These are phyloP conservation scores for Dryadomyces sulphureus DNA, from an alignment of 2,329 filamentous ascomycete genomes.

Conservation along the genomic window DNA sequence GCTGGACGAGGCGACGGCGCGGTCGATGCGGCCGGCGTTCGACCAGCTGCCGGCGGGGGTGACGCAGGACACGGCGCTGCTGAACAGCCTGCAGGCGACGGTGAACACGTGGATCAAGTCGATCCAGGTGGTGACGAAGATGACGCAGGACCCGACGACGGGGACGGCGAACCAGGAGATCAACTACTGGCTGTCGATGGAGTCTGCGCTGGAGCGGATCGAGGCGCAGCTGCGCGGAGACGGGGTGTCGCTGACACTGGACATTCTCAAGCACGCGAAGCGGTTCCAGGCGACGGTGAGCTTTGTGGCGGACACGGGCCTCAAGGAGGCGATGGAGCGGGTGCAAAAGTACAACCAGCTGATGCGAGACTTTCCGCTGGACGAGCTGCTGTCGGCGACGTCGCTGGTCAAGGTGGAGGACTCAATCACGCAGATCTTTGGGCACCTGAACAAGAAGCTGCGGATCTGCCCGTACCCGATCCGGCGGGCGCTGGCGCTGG, in stretches of 20 bases:
- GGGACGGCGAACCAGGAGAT: slow-evolving; percentile 89
- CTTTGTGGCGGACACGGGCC: slow-evolving; percentile 86
- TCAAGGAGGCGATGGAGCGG: slow-evolving; percentile 90
- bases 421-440: slow-evolving; percentile 78
- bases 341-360: slow-evolving; percentile 98
- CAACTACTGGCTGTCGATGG: slow-evolving; percentile 98
- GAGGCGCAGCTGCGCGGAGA: slow-evolving; percentile 78
- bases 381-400: slow-evolving; percentile 85
- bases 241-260: slow-evolving; percentile 79
- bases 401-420: slow-evolving; percentile 80
- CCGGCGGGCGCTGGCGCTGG: slow-evolving; percentile 76
- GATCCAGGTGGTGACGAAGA: slow-evolving; percentile 90
- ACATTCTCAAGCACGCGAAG: slow-evolving; percentile 92
- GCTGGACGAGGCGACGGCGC: slow-evolving; percentile 59
- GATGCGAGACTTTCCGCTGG: slow-evolving; percentile 94
- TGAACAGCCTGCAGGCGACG: slow-evolving; percentile 84
- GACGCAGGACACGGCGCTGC: slow-evolving; percentile 78
- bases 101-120: slow-evolving; percentile 99
- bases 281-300: slow-evolving; percentile 95
- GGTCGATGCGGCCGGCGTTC: slow-evolving; percentile 53
- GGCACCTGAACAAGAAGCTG: slow-evolving; percentile 93
- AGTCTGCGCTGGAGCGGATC: slow-evolving; percentile 80
- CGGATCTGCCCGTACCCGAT: slow-evolving; percentile 94
- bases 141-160: slow-evolving; percentile 65
- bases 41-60: slow-evolving; percentile 63